phyloP scores from a whole-genome alignment of 2,329 filamentous ascomycete species.

The Paecilomyces variotii region DNA sequence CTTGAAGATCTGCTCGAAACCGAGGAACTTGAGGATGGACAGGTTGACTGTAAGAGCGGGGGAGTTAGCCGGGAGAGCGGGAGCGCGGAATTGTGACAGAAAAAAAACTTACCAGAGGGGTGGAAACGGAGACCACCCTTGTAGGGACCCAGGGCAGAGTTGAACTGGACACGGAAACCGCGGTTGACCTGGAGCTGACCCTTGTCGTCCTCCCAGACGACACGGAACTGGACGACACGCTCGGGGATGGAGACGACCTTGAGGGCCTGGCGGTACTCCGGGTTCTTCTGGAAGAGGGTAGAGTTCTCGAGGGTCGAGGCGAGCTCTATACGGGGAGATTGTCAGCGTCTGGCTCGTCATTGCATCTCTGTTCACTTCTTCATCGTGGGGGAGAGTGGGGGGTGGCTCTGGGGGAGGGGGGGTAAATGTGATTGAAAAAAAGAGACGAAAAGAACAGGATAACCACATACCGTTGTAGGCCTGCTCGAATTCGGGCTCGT shows the following conservation, averaged over 20 bases:
- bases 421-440: conserved; percentile 1
- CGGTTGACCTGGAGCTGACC: conserved; percentile 84
- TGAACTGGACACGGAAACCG: conserved; percentile 96
- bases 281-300: conserved; percentile 85
- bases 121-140: conserved; percentile 96
- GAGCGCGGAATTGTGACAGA: conserved; percentile 24
- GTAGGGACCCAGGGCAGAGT: conserved; percentile 94
- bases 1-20: conserved; percentile 99
- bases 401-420: too few species aligned
- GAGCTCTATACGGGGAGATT: conserved; percentile 58
- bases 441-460: neutral
- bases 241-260: conserved; percentile 84
- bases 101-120: conserved; percentile 51
- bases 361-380: neutral
- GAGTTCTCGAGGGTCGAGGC: conserved; percentile 90
- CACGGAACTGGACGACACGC: conserved; percentile 93
- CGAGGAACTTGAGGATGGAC: conserved; percentile 83
- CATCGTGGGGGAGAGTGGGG: neutral
- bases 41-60: conserved; percentile 41
- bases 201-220: conserved; percentile 94
- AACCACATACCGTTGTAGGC: conserved; percentile 74
- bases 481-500: conserved; percentile 97
- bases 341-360: neutral
- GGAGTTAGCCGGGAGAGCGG: conserved; percentile 28
- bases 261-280: conserved; percentile 88